Evolutionary conservation across 257 asterid species (phyloP).

Genomic region (Rhazya stricta): DNA sequence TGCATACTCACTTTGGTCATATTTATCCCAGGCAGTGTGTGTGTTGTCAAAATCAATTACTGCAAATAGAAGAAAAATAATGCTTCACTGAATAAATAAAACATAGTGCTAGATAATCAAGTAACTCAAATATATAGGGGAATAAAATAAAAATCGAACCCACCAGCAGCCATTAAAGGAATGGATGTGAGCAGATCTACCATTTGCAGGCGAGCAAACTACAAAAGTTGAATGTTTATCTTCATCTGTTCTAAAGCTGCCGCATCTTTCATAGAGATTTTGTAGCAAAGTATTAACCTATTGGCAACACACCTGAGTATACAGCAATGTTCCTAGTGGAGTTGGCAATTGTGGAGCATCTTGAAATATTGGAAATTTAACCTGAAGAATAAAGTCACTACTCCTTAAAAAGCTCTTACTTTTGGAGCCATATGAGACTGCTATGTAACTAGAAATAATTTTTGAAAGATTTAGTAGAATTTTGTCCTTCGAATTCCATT

Average conservation of each 20-base stretch:
- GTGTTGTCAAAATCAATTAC: slow-evolving; percentile 66
- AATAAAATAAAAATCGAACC: slow-evolving; percentile 1
- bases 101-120: slow-evolving; percentile 1
- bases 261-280: neutral
- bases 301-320: slow-evolving; percentile 37
- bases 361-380: slow-evolving; percentile 51
- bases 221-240: slow-evolving; percentile 5
- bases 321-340: slow-evolving; percentile 51
- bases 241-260: neutral
- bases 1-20: slow-evolving; percentile 43
- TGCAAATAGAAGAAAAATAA: slow-evolving; percentile 29
- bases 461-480: neutral
- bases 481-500: neutral
- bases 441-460: neutral
- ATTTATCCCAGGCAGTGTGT: slow-evolving; percentile 53
- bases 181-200: slow-evolving; percentile 48
- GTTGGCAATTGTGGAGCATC: slow-evolving; percentile 46
- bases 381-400: slow-evolving; percentile 27
- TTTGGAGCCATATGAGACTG: neutral
- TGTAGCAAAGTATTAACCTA: neutral
- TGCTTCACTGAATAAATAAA: neutral
- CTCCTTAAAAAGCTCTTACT: neutral
- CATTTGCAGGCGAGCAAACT: slow-evolving; percentile 47
- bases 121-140: slow-evolving; percentile 9
- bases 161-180: slow-evolving; percentile 66